Evolutionary conservation across 805 yeast genomes (phyloP).

Genomic region (Candida sonorensis): DNA sequence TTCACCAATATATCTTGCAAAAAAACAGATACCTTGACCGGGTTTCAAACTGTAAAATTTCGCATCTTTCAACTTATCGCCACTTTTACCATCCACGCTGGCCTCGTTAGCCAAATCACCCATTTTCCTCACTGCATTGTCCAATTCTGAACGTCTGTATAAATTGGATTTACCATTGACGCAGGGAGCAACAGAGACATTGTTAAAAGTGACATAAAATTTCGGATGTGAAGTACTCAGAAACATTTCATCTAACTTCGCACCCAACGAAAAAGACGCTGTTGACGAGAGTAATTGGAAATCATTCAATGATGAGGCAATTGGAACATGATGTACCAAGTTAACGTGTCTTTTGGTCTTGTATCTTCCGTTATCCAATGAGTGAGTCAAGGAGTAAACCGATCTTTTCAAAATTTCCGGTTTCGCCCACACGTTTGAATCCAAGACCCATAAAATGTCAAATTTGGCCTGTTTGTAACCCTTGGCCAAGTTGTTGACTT

Average conservation of each 20-base stretch:
- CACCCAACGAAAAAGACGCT: constrained; percentile 55
- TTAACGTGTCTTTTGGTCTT: constrained; percentile 37
- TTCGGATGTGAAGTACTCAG: constrained; percentile 78
- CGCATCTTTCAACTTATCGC: constrained; percentile 28
- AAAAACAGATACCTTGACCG: constrained; percentile 54
- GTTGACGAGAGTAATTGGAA: constrained; percentile 7
- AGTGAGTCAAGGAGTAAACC: constrained; percentile 40
- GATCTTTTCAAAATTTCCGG: constrained; percentile 62
- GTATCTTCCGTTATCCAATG: constrained; percentile 45
- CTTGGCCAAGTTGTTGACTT: constrained; percentile 79
- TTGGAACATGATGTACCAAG: constrained; percentile 77
- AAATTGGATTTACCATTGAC: constrained; percentile 86
- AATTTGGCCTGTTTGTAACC: constrained; percentile 63
- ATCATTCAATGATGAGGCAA: constrained; percentile 35
- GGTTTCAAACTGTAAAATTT: constrained; percentile 19
- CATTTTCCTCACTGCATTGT: constrained; percentile 42
- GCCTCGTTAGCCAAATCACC: constrained; percentile 21
- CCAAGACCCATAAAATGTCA: constrained; percentile 81
- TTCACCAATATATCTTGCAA: constrained; percentile 81
- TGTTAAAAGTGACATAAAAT: constrained; percentile 74
- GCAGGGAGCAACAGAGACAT: constrained; percentile 74
- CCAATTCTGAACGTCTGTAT: constrained; percentile 62
- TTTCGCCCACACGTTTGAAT: constrained; percentile 76
- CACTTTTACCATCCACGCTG: constrained; percentile 27
- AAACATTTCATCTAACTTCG: constrained; percentile 78